Evolutionary conservation across 2,329 filamentous ascomycete genomes (phyloP), one percentile per base, ranked within the genome.

Genomic region (Cordyceps fumosorosea): DNA sequence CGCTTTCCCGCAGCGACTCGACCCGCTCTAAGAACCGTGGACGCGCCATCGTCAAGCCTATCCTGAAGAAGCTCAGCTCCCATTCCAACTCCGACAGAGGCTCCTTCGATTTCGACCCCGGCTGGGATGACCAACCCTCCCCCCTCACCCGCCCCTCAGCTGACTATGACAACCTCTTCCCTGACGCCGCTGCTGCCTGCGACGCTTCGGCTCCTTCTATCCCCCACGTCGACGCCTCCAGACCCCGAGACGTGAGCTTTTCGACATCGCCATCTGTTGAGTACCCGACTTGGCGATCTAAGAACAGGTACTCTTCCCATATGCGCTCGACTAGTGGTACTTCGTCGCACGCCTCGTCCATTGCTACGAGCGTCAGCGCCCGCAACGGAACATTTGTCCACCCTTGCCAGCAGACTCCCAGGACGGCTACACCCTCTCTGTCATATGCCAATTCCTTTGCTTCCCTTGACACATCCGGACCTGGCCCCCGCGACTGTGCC

Each of bases 371-470:
- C 64, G 86, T 83, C 67, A 78, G 73, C 56, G 64, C 74, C 59
- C 77, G 81, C 62, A 76, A 75, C 62, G 77, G 77, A 62, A 73
- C 77, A 37, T 87, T 88, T 68, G 78, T 87, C 22, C 85, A 88
- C 69, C 85, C 85, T 29, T 87, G 86, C 66, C 84, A 87, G 69
- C 85, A 87, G 73, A 86, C 78, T 10, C 85, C 85, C 37, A 80
- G 83, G 47, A 83, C 83, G 1, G 81, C 83, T 52, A 86, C 84
- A 63, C 83, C 84, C 56, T 83, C 84, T 10, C 68, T 85, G 64
- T 81, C 82, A 26, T 85, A 85, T 70, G 79, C 82, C 65, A 83
- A 82, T 70, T 84, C 83, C 8, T 72, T 82, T 50, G 77, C 79
- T 18, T 83, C 81, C 2, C 75, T 84, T 58, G 81, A 81, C 56